These are phyloP conservation scores for Ceratocystis destructans DNA, from an alignment of 2,329 filamentous ascomycete genomes.

Conservation along the genomic window DNA sequence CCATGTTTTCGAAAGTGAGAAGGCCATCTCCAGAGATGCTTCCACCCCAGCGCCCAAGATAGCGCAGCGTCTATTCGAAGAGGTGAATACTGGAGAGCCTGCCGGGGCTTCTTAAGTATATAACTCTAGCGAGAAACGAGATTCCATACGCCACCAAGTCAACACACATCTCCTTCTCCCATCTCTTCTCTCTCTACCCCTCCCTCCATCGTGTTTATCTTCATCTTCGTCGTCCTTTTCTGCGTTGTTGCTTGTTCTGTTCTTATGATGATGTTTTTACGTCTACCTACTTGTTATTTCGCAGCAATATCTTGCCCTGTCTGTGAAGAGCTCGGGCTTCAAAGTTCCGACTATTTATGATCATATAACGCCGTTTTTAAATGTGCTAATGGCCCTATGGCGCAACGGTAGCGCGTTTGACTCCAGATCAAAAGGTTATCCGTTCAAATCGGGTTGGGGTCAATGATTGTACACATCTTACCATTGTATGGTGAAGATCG, in stretches of 20 bases:
- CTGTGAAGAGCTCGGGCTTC: too few species aligned
- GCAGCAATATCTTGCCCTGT: neutral
- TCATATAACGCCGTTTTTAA: neutral
- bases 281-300: neutral
- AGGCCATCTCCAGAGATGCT: neutral
- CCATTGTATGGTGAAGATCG: neutral
- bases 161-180: too few species aligned
- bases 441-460: conserved; percentile 19
- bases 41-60: too few species aligned
- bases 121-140: too few species aligned
- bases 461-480: neutral
- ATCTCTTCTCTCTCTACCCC: too few species aligned
- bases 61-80: neutral
- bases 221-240: too few species aligned
- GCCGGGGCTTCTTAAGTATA: neutral
- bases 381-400: conserved; percentile 12
- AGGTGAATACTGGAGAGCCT: neutral
- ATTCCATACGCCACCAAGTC: too few species aligned
- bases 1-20: too few species aligned
- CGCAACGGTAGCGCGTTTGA: conserved; percentile 20
- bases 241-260: too few species aligned
- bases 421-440: conserved; percentile 19
- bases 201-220: too few species aligned
- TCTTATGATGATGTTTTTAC: neutral
- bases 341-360: neutral